These are phyloP conservation scores for Astraeus odoratus DNA, from an alignment of 768 basidiomycete genomes.

Conservation along the genomic window DNA sequence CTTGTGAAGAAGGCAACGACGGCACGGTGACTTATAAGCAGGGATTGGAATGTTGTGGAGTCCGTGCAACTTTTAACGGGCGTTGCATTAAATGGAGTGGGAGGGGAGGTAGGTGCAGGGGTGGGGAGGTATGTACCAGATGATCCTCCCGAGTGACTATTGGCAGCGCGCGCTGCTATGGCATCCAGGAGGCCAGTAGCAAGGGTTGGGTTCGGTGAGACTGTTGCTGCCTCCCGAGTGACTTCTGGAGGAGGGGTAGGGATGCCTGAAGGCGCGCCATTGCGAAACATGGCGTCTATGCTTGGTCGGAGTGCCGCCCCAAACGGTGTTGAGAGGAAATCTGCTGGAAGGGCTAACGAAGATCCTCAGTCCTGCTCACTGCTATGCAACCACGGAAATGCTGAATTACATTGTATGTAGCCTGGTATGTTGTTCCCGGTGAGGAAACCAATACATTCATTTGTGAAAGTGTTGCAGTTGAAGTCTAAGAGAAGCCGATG, in stretches of 20 bases:
- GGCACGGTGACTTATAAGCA: constrained; percentile 60
- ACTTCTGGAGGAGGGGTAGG: constrained; percentile 24
- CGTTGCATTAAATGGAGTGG: constrained; percentile 32
- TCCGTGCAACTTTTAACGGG: constrained; percentile 65
- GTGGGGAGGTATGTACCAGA: constrained; percentile 12
- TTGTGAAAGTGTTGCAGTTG: constrained; percentile 94
- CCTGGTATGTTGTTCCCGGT: constrained; percentile 76
- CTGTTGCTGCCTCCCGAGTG: constrained; percentile 20
- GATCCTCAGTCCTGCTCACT: not conserved
- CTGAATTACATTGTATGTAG: constrained; percentile 66
- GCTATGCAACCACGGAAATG: not conserved
- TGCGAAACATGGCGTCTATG: constrained; percentile 83
- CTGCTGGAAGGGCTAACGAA: constrained; percentile 59
- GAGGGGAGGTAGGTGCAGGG: constrained; percentile 14
- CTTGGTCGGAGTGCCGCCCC: constrained; percentile 81
- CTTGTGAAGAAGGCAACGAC: constrained; percentile 81
- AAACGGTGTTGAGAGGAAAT: constrained; percentile 86
- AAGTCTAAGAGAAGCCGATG: constrained; percentile 49
- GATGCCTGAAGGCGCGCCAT: constrained; percentile 26
- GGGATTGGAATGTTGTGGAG: constrained; percentile 58
- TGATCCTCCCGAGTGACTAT: constrained; percentile 10
- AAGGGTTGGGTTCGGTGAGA: constrained; percentile 41
- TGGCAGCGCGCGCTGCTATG: constrained; percentile 45
- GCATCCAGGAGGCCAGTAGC: constrained; percentile 50
- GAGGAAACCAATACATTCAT: constrained; percentile 80